A percentile compares a stretch with the other conserved stretches of the same genome.
phyloP scores from a whole-genome alignment of 75 land plant genomes.

The Cupressus sempervirens region DNA sequence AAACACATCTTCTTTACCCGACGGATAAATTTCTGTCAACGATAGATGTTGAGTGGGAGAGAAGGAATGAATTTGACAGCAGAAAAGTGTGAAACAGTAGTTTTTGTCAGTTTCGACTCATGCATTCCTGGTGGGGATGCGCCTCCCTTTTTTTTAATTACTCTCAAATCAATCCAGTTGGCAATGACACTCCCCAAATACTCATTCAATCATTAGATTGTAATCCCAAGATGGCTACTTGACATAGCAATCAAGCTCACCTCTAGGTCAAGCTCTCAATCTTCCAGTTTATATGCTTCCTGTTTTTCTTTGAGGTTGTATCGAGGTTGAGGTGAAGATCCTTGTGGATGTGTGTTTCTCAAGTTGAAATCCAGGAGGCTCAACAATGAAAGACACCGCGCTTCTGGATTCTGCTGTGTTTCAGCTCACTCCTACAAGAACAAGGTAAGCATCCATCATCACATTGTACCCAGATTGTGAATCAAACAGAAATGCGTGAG shows the following conservation, averaged over 20 bases:
- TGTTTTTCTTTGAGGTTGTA: not conserved
- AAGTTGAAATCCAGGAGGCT: not conserved
- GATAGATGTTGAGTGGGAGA: not conserved
- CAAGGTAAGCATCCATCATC: slow-evolving; percentile 16
- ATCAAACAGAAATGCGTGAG: not conserved
- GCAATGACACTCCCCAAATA: not conserved
- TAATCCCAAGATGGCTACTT: not conserved
- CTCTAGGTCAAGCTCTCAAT: not conserved
- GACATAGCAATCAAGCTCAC: not conserved
- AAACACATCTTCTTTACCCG: not conserved
- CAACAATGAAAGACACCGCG: slow-evolving; percentile 17
- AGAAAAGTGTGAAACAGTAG: not conserved
- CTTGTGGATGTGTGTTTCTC: not conserved
- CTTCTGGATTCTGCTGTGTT: slow-evolving; percentile 29
- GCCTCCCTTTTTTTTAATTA: not conserved
- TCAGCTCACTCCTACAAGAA: slow-evolving; percentile 36
- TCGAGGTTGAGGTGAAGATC: not conserved
- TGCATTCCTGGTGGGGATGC: slow-evolving; percentile 6
- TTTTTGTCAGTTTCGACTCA: not conserved
- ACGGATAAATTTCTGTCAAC: not conserved
- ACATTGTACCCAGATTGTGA: not conserved
- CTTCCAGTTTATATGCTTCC: not conserved
- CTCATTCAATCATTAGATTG: not conserved
- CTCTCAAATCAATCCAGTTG: slow-evolving; percentile 9
- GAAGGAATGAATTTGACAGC: not conserved